These are phyloP conservation scores for Didymella pinodella DNA, from an alignment of 2,329 filamentous ascomycete genomes.

Conservation along the genomic window DNA sequence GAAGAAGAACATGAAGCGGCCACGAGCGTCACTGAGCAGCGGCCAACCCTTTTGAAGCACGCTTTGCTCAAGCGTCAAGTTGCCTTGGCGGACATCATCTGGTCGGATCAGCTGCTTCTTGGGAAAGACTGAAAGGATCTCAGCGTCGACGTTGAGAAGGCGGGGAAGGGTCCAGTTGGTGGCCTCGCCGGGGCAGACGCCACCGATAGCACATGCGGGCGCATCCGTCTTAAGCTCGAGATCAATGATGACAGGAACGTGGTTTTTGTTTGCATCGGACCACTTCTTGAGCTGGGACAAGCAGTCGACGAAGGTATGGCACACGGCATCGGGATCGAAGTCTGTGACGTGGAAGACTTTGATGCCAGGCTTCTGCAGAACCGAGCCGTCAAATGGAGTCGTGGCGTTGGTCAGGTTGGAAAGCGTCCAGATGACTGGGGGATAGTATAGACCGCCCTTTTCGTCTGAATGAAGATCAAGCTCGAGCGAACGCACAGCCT, in stretches of 20 bases:
- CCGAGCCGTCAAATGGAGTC: slow-evolving; percentile 50
- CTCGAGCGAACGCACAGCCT: slow-evolving; percentile 59
- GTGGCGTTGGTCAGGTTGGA: slow-evolving; percentile 52
- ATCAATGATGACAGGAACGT: slow-evolving; percentile 60
- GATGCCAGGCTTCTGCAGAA: slow-evolving; percentile 54
- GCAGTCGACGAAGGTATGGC: slow-evolving; percentile 58
- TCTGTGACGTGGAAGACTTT: slow-evolving; percentile 63
- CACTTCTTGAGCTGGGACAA: slow-evolving; percentile 55
- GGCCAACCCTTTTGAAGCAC: slow-evolving; percentile 61
- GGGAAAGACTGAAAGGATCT: slow-evolving; percentile 57
- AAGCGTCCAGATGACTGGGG: slow-evolving; percentile 54
- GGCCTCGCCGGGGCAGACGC: slow-evolving; percentile 51
- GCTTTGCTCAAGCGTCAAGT: slow-evolving; percentile 57
- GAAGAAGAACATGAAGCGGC: slow-evolving; percentile 61
- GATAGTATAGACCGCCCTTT: slow-evolving; percentile 58
- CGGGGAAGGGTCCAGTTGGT: slow-evolving; percentile 56
- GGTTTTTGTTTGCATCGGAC: slow-evolving; percentile 54
- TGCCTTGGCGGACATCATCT: slow-evolving; percentile 55
- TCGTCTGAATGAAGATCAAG: slow-evolving; percentile 61
- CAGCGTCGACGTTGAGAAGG: slow-evolving; percentile 56
- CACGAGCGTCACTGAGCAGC: slow-evolving; percentile 54
- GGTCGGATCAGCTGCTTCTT: slow-evolving; percentile 55
- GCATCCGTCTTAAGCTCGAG: slow-evolving; percentile 59
- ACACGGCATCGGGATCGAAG: slow-evolving; percentile 56
- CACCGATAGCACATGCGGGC: slow-evolving; percentile 43